These are phyloP conservation scores for Mikania micrantha DNA, from an alignment of 129 eudicot genomes.

Conservation along the genomic window DNA sequence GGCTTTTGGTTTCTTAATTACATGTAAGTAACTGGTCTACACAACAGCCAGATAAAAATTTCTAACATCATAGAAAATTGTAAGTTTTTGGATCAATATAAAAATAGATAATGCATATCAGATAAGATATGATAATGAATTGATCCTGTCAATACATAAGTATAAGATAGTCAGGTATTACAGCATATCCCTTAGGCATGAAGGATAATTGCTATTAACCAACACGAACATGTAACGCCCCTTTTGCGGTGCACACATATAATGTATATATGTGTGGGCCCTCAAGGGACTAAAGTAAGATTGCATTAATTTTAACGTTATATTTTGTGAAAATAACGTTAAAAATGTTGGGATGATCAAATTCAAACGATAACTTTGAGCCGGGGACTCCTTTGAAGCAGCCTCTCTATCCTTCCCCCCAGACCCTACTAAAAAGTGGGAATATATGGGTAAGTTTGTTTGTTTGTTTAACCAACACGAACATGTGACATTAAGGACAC, in stretches of 20 bases:
- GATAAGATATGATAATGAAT: not conserved
- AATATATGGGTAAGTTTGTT: too few relatives aligned
- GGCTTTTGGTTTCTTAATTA: not conserved
- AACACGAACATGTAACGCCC: not conserved
- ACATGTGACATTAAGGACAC: not conserved
- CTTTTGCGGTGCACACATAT: too few relatives aligned
- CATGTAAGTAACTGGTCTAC: not conserved
- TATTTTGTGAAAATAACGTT: too few relatives aligned
- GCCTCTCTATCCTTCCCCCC: too few relatives aligned
- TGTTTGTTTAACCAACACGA: constrained; percentile 2
- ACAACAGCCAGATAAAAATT: not conserved
- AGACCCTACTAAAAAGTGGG: too few relatives aligned
- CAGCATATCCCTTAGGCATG: not conserved
- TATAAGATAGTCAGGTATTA: not conserved
- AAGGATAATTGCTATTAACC: not conserved
- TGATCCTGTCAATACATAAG: not conserved
- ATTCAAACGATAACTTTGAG: too few relatives aligned
- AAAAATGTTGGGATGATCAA: too few relatives aligned
- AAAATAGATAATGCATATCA: not conserved
- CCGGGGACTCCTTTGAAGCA: too few relatives aligned
- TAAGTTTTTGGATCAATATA: not conserved
- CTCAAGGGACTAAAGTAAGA: too few relatives aligned
- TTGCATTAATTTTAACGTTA: too few relatives aligned
- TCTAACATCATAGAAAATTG: not conserved
- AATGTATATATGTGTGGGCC: too few relatives aligned